phyloP scores from a whole-genome alignment of 78 protist species.

The Dictyostelium discoideum region DNA sequence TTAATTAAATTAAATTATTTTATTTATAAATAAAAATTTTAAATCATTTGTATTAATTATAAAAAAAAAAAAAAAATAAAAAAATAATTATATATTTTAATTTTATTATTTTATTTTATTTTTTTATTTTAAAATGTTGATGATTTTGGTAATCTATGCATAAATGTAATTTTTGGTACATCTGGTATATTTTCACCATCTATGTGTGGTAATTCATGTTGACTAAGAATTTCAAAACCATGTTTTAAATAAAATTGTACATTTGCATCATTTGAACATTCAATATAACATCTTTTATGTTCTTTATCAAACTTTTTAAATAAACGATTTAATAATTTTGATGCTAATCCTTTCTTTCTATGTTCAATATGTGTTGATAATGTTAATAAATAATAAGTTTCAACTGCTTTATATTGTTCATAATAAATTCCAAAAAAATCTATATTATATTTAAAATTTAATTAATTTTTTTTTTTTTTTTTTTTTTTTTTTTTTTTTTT shows the following conservation, averaged over 20 bases:
- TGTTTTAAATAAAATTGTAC: slow-evolving; percentile 12
- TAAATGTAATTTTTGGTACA: slow-evolving; percentile 41
- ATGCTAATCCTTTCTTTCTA: slow-evolving; percentile 42
- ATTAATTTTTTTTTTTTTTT: too few relatives aligned
- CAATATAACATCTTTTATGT: slow-evolving; percentile 45
- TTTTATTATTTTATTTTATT: too few relatives aligned
- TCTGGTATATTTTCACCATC: background rate
- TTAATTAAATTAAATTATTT: background rate
- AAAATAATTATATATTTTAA: too few relatives aligned
- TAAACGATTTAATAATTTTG: slow-evolving; percentile 20
- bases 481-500: too few relatives aligned
- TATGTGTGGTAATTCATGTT: background rate
- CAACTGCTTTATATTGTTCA: slow-evolving; percentile 21
- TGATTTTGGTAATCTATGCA: slow-evolving; percentile 41
- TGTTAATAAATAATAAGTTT: slow-evolving; percentile 56
- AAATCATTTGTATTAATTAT: too few relatives aligned
- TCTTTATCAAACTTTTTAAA: slow-evolving; percentile 48
- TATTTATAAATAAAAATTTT: too few relatives aligned
- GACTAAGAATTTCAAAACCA: slow-evolving; percentile 20
- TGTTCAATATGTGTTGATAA: slow-evolving; percentile 39
- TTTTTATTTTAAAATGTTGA: background rate
- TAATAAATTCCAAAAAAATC: slow-evolving; percentile 43
- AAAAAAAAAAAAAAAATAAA: too few relatives aligned
- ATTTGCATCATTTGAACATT: slow-evolving; percentile 18
- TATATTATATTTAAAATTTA: background rate